These are phyloP conservation scores for Fusarium coffeatum DNA, from an alignment of 2,329 filamentous ascomycete genomes.

Conservation along the genomic window DNA sequence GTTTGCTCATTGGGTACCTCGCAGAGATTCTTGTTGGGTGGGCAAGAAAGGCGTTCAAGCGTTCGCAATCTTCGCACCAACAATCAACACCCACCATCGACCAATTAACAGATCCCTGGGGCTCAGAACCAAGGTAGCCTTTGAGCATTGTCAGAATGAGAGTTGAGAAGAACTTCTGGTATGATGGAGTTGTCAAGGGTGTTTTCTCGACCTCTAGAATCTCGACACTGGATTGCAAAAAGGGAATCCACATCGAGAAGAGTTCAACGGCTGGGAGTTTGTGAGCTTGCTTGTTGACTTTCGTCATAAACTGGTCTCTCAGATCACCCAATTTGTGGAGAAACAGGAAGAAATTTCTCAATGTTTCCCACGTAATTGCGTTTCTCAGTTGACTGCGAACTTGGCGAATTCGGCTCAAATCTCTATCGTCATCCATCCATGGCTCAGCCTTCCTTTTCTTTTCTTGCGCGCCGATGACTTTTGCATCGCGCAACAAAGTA, in stretches of 20 bases:
- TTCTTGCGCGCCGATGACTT: not conserved
- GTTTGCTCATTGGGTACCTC: conserved; percentile 29
- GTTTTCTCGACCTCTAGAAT: conserved; percentile 16
- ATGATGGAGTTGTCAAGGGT: conserved; percentile 26
- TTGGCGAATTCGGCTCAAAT: not conserved
- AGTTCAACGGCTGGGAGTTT: conserved; percentile 34
- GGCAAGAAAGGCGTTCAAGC: conserved; percentile 46
- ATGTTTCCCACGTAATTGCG: not conserved
- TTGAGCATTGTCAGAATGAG: conserved; percentile 41
- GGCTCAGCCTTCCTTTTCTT: not conserved
- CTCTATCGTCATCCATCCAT: not conserved
- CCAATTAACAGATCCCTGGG: conserved; percentile 7
- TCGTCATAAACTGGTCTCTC: conserved; percentile 31
- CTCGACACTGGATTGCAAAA: conserved; percentile 41
- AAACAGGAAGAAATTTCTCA: conserved; percentile 21
- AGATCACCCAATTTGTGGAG: conserved; percentile 29
- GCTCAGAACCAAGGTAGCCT: conserved; percentile 38
- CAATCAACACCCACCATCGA: conserved; percentile 28
- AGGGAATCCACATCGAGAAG: conserved; percentile 47
- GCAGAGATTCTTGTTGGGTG: not conserved
- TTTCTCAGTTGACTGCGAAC: not conserved
- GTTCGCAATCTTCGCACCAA: conserved; percentile 41
- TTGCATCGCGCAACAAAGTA: not conserved
- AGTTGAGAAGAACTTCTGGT: conserved; percentile 41
- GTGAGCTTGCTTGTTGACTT: conserved; percentile 24